Evolutionary conservation across 768 basidiomycete species (phyloP).

Genomic region (Pulveroboletus sp.): DNA sequence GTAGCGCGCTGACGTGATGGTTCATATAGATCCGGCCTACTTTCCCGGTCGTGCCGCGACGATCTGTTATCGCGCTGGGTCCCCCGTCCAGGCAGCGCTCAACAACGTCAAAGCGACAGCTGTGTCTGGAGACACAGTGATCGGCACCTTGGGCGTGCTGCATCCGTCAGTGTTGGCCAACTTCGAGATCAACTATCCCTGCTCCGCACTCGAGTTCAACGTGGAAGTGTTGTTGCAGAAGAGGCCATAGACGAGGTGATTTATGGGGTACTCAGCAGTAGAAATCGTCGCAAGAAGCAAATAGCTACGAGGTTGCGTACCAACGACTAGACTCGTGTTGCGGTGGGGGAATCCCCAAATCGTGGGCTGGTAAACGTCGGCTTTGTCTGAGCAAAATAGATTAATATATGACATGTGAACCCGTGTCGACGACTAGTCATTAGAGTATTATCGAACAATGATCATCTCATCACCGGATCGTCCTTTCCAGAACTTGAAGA

Average conservation of each 20-base stretch:
- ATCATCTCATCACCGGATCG: not conserved
- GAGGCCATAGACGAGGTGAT: slow-evolving; percentile 18
- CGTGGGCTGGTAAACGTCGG: no score
- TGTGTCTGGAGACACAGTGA: slow-evolving; percentile 54
- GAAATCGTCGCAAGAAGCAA: not conserved
- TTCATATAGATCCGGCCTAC: slow-evolving; percentile 73
- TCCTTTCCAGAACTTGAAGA: slow-evolving; percentile 6
- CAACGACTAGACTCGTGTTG: slow-evolving; percentile 3
- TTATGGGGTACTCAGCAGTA: not conserved
- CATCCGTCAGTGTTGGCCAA: slow-evolving; percentile 89
- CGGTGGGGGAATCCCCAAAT: not conserved
- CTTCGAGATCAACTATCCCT: slow-evolving; percentile 93
- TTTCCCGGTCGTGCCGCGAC: slow-evolving; percentile 94
- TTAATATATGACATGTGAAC: slow-evolving; percentile 11
- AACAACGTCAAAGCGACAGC: slow-evolving; percentile 45
- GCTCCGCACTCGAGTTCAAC: slow-evolving; percentile 91
- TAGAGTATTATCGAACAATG: no score
- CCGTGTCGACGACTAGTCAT: no score
- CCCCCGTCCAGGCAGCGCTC: slow-evolving; percentile 27
- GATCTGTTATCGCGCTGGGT: slow-evolving; percentile 75
- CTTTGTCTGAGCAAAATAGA: not conserved
- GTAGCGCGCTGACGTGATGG: slow-evolving; percentile 4
- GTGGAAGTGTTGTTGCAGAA: slow-evolving; percentile 90
- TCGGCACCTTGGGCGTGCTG: slow-evolving; percentile 90
- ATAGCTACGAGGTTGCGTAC: not conserved